These are phyloP conservation scores for Fusarium sarcochroum DNA, from an alignment of 2,329 filamentous ascomycete genomes.

Conservation along the genomic window DNA sequence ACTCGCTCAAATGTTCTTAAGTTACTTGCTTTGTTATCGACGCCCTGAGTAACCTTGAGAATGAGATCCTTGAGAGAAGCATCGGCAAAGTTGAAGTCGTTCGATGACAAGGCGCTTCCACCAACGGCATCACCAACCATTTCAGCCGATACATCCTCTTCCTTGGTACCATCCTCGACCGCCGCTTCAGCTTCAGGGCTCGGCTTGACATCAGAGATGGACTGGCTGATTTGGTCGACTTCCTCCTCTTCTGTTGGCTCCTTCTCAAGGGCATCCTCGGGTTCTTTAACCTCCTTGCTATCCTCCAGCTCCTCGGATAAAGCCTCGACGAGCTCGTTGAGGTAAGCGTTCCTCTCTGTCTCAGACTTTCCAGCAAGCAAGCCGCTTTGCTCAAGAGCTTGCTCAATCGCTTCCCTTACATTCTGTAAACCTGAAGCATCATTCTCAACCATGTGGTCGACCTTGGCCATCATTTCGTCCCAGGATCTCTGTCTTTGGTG, in stretches of 20 bases:
- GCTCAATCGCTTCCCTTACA: conserved; percentile 68
- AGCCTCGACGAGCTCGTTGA: conserved; percentile 66
- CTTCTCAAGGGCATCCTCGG: conserved; percentile 17
- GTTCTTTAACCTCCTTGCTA: conserved; percentile 45
- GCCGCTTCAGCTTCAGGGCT: background rate
- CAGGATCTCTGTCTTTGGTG: conserved; percentile 59
- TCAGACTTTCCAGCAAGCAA: conserved; percentile 62
- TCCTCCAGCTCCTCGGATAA: conserved; percentile 56
- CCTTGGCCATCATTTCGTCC: conserved; percentile 68
- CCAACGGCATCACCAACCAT: background rate
- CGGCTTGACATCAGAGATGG: background rate
- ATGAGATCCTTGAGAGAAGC: conserved; percentile 64
- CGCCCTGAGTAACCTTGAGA: conserved; percentile 63
- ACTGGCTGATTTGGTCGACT: background rate
- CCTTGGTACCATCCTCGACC: conserved; percentile 1
- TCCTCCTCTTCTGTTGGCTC: conserved; percentile 10
- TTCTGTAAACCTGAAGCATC: conserved; percentile 67
- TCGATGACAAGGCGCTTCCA: conserved; percentile 1
- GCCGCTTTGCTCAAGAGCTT: conserved; percentile 68
- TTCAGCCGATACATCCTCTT: background rate
- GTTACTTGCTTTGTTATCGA: conserved; percentile 58
- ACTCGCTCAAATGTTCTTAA: conserved; percentile 66
- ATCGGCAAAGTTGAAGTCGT: conserved; percentile 17
- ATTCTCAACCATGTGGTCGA: conserved; percentile 70
- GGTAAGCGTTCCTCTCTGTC: conserved; percentile 62